Conservation (phyloP, 2,329 filamentous ascomycete genomes). For the Leptosphaerulina australis region DNA sequence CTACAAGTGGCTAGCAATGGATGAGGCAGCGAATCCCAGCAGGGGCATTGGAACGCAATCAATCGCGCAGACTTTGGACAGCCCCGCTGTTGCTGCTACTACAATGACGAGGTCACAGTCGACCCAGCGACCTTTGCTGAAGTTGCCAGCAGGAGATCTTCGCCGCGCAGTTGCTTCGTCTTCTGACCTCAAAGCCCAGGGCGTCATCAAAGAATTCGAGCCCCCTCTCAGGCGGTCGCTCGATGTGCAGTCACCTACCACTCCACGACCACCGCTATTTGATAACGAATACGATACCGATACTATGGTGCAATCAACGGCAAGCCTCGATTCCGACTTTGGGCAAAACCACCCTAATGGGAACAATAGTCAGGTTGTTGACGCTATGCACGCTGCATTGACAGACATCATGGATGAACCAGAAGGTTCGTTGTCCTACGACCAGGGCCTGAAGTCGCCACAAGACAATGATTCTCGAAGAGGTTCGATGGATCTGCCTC, state of each 20-base stretch:
- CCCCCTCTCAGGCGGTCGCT: conserved; percentile 68
- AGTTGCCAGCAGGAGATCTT: conserved; percentile 52
- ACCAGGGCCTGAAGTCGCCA: conserved; percentile 58
- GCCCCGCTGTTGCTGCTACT: conserved; percentile 36
- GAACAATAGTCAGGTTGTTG: conserved; percentile 80
- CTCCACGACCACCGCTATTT: conserved; percentile 66
- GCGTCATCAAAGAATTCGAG: conserved; percentile 53
- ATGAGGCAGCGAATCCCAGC: conserved; percentile 63
- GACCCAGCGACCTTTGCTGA: conserved; percentile 43
- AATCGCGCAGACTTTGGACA: conserved; percentile 38
- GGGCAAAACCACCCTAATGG: conserved; percentile 51
- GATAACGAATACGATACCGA: conserved; percentile 82
- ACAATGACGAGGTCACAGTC: conserved; percentile 56
- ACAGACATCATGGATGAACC: conserved; percentile 88
- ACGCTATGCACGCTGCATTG: conserved; percentile 90
- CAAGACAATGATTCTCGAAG: conserved; percentile 66
- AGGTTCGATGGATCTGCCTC: conserved; percentile 65
- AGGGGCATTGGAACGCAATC: conserved; percentile 34
- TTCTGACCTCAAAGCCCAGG: conserved; percentile 61
- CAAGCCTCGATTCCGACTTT: conserved; percentile 76
- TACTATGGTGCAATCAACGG: conserved; percentile 74
- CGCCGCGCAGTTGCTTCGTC: conserved; percentile 66
- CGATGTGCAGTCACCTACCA: conserved; percentile 63
- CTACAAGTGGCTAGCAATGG: conserved; percentile 92
- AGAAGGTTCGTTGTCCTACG: conserved; percentile 70